A percentile compares a stretch with the other conserved stretches of the same genome.
These are phyloP conservation scores for Suillus hirtellus DNA, from an alignment of 768 basidiomycete species.

Conservation along the genomic window DNA sequence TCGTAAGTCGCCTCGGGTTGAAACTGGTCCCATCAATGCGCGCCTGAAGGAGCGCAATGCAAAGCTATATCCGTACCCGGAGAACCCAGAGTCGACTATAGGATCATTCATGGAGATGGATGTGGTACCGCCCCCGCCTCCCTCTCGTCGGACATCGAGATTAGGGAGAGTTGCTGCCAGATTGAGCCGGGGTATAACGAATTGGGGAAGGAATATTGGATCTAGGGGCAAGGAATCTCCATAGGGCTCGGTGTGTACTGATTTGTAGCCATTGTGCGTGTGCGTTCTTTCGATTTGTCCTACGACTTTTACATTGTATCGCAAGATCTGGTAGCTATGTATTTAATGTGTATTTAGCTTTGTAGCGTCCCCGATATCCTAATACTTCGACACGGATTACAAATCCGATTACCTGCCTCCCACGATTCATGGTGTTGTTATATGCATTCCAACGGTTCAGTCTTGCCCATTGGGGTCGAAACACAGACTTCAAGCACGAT, in stretches of 20 bases:
- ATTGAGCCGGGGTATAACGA: slow-evolving; percentile 29
- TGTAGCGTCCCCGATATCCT: slow-evolving; percentile 3
- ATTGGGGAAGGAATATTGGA: slow-evolving; percentile 31
- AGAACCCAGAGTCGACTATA: slow-evolving; percentile 12
- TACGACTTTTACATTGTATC: slow-evolving; percentile 3
- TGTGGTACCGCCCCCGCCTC: slow-evolving; percentile 11
- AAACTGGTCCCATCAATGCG: not conserved
- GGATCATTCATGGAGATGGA: slow-evolving; percentile 38
- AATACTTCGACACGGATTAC: too few species aligned
- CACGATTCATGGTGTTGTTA: too few species aligned
- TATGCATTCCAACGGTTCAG: too few species aligned
- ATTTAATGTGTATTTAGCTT: slow-evolving; percentile 21
- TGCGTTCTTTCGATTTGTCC: slow-evolving; percentile 18
- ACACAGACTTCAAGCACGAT: too few species aligned
- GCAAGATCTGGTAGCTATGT: slow-evolving; percentile 17
- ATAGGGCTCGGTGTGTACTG: not conserved
- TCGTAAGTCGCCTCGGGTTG: slow-evolving; percentile 4
- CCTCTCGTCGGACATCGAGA: slow-evolving; percentile 17
- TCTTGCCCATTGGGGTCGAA: too few species aligned
- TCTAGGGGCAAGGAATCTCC: slow-evolving; percentile 14
- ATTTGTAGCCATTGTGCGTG: not conserved
- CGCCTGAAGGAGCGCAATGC: not conserved
- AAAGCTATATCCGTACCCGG: not conserved
- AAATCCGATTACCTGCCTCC: too few species aligned
- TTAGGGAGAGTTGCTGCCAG: slow-evolving; percentile 25